These are phyloP conservation scores for Citrus cavaleriei DNA, from an alignment of 345 rosid species.

Conservation along the genomic window DNA sequence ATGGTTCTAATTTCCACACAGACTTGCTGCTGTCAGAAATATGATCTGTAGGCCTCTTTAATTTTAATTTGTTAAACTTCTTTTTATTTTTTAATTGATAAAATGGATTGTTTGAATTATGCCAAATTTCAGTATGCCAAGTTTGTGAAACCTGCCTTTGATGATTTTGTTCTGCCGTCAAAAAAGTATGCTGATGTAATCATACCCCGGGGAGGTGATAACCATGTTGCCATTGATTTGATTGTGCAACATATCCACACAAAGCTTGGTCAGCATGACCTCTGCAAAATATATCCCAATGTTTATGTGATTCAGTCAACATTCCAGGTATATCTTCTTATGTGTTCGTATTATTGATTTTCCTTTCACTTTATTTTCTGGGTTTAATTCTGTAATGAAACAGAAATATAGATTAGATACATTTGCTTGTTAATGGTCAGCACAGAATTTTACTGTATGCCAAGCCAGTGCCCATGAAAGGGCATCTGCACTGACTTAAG, in stretches of 20 bases:
- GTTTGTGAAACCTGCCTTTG: slow-evolving; percentile 99
- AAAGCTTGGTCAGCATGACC: slow-evolving; percentile 95
- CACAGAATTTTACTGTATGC: not conserved
- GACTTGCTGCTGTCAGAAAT: not conserved
- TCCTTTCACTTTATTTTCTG: not conserved
- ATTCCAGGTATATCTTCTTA: slow-evolving; percentile 62
- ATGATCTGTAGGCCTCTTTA: not conserved
- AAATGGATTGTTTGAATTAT: slow-evolving; percentile 11
- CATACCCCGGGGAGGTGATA: slow-evolving; percentile 94
- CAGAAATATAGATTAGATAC: not conserved
- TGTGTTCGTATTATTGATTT: not conserved
- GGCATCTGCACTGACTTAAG: not conserved
- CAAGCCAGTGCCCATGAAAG: not conserved
- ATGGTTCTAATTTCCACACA: slow-evolving; percentile 1
- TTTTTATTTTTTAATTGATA: not conserved
- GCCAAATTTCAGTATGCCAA: slow-evolving; percentile 73
- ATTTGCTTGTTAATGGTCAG: not conserved
- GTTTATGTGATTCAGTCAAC: slow-evolving; percentile 80
- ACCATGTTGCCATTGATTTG: slow-evolving; percentile 94
- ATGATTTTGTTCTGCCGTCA: slow-evolving; percentile 91
- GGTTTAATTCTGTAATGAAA: not conserved
- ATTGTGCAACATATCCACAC: slow-evolving; percentile 92
- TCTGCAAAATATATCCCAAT: slow-evolving; percentile 87
- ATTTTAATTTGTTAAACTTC: not conserved
- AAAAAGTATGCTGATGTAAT: slow-evolving; percentile 95